Evolutionary conservation across 306 rosid species (phyloP), one percentile per base, ranked within the genome.

Genomic region (Purshia tridentata): DNA sequence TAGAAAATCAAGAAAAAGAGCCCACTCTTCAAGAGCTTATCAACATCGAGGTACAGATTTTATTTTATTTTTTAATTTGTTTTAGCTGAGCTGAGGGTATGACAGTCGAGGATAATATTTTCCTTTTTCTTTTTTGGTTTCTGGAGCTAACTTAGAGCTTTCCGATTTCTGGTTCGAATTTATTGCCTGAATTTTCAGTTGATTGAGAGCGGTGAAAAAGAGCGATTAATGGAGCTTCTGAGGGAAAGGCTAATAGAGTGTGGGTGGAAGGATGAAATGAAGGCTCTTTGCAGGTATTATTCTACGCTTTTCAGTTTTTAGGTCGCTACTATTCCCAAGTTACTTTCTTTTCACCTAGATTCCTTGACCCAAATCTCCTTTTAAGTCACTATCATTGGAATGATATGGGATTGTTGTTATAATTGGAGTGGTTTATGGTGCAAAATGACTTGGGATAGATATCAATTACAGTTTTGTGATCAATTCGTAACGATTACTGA

Each of bases 241-340:
- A 90, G 98, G 87, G 98, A 90, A 76, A 90, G 95, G 65, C 95
- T 92, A n/a, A 87, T 88, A 13, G 98, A 92, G 67, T 92, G 96
- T 75, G 98, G 98, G 47, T 92, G 98, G 98, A 90, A 89, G 84
- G 98, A 90, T 87, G 98, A 92, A 73, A 92, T 92, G 98, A 90
- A 92, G 83, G 65, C 92, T 35, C 85, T 88, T 44, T 92, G 98
- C 98, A 92, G 98, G 98, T 90, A 54, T 19, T 39, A 16, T 70
- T 4, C 57, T 10, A 19, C 0, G 5, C 3, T 45, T 18, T 14
- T 10, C 12, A n/a, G 12, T 48, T 35, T 41, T 73, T 37, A 23
- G 41, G 35, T 10, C 19, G 14, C 18, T 19, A 9, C 10, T 70
- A 18, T 70, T n/a, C 56, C 29, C 29, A 14, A 50, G 41, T 68